Conservation (phyloP, 2,329 filamentous ascomycete genomes). For the Paramyrothecium roridum region DNA sequence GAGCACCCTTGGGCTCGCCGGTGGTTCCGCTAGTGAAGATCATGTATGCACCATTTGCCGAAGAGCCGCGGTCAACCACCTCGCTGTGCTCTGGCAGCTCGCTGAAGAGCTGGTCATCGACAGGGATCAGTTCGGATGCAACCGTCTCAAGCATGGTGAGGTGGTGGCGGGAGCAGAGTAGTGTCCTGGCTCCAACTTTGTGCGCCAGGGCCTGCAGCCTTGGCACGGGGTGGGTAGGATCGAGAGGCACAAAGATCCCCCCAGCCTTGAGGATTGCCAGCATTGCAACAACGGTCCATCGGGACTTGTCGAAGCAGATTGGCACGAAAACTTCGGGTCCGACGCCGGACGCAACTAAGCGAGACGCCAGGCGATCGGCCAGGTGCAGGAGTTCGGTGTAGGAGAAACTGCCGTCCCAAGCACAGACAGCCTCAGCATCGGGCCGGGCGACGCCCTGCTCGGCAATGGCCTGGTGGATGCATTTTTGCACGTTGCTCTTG, state of each 20-base stretch:
- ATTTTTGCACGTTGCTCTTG: conserved; percentile 24
- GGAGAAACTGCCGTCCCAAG: conserved; percentile 41
- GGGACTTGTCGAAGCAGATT: conserved; percentile 25
- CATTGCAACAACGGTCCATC: conserved; percentile 21
- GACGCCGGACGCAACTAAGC: conserved; percentile 15
- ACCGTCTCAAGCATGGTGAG: conserved; percentile 7
- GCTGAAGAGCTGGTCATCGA: conserved; percentile 10
- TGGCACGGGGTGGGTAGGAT: conserved; percentile 13
- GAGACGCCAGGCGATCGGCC: conserved; percentile 31
- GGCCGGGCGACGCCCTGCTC: conserved; percentile 30
- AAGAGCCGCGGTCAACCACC: conserved; percentile 4
- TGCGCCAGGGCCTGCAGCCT: conserved; percentile 6
- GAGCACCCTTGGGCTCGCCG: conserved; percentile 12
- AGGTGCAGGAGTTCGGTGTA: conserved; percentile 35
- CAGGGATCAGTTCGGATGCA: conserved; percentile 10
- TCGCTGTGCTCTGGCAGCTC: neutral
- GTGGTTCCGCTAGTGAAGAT: conserved; percentile 16
- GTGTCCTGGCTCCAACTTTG: conserved; percentile 12
- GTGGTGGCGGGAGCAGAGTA: conserved; percentile 17
- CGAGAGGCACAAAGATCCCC: conserved; percentile 17
- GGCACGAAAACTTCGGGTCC: conserved; percentile 20
- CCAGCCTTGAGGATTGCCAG: conserved; percentile 21
- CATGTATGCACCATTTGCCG: conserved; percentile 15
- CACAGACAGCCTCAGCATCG: conserved; percentile 31
- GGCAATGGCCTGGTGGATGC: conserved; percentile 39